Percentiles rank a stretch among this genome's conserved stretches.
Evolutionary conservation across 2,329 filamentous ascomycete species (phyloP).

Genomic region (Myotisia sp.): DNA sequence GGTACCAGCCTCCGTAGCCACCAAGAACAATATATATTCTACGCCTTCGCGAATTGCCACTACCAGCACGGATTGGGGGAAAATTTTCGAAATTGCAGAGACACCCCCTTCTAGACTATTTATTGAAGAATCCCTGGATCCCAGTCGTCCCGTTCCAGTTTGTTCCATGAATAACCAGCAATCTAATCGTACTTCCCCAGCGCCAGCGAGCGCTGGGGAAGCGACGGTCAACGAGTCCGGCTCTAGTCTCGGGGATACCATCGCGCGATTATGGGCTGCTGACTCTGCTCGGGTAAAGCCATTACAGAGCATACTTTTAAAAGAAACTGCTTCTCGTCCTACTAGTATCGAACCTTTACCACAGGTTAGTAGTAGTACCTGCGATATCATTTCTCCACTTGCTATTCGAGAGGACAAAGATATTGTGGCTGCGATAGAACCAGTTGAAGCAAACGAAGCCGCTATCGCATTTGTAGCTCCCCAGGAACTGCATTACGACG

Average conservation of each 20-base stretch:
- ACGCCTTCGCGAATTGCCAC: no score
- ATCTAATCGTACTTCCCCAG: conserved; percentile 1
- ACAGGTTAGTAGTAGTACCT: conserved; percentile 17
- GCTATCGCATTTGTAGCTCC: conserved; percentile 18
- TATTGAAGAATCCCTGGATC: neutral
- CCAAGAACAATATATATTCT: no score
- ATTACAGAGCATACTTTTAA: conserved; percentile 16
- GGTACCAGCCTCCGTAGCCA: no score
- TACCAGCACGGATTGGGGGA: neutral
- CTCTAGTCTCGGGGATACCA: conserved; percentile 20
- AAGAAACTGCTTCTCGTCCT: conserved; percentile 29
- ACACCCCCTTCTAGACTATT: neutral
- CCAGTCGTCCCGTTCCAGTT: neutral
- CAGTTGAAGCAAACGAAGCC: conserved; percentile 14
- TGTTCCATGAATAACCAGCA: neutral
- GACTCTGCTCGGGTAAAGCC: conserved; percentile 16
- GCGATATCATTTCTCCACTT: conserved; percentile 22
- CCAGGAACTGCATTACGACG: conserved; percentile 16
- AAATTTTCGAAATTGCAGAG: neutral
- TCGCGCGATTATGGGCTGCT: conserved; percentile 20
- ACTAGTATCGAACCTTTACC: conserved; percentile 26
- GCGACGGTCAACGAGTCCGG: conserved; percentile 19
- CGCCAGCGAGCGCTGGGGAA: conserved; percentile 3
- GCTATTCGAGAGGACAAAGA: conserved; percentile 24
- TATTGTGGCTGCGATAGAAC: conserved; percentile 12